A percentile compares a stretch with the other conserved stretches of the same genome.
Conservation (phyloP, 164 flowering plant species). For the Protea cynaroides region DNA sequence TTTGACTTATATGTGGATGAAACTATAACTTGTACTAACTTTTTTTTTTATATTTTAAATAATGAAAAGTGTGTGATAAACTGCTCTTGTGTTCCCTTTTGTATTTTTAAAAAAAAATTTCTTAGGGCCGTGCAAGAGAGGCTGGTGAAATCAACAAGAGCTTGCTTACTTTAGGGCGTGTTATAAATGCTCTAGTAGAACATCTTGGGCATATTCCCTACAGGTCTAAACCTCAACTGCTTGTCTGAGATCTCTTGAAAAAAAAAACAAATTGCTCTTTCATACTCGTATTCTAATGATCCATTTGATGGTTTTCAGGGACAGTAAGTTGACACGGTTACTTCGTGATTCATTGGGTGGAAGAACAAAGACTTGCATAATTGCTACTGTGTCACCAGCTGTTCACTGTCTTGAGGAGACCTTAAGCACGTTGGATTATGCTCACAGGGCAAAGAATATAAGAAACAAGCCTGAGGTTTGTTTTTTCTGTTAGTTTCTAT, state of each 20-base stretch:
- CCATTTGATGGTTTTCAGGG: constrained; percentile 36
- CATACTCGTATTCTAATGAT: neutral
- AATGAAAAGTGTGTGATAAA: neutral
- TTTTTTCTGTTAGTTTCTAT: neutral
- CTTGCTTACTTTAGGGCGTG: constrained; percentile 77
- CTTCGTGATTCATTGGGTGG: constrained; percentile 98
- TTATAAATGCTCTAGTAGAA: constrained; percentile 69
- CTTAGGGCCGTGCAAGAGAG: constrained; percentile 79
- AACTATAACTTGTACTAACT: neutral
- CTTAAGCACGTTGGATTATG: constrained; percentile 92
- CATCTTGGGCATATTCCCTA: constrained; percentile 77
- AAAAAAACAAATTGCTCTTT: too few species aligned
- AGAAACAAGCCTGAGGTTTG: constrained; percentile 93
- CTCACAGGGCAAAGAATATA: constrained; percentile 91
- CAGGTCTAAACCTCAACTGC: constrained; percentile 31
- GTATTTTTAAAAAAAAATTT: neutral
- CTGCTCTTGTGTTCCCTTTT: neutral
- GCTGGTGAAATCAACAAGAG: constrained; percentile 90
- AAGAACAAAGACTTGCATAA: constrained; percentile 95
- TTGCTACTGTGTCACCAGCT: constrained; percentile 98
- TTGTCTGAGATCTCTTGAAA: neutral
- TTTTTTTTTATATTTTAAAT: too few species aligned
- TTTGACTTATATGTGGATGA: neutral
- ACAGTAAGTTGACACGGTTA: constrained; percentile 90
- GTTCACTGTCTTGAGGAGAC: constrained; percentile 96